Conservation (phyloP, 371 early-diverging fungal genomes). For the Apophysomyces elegans region DNA sequence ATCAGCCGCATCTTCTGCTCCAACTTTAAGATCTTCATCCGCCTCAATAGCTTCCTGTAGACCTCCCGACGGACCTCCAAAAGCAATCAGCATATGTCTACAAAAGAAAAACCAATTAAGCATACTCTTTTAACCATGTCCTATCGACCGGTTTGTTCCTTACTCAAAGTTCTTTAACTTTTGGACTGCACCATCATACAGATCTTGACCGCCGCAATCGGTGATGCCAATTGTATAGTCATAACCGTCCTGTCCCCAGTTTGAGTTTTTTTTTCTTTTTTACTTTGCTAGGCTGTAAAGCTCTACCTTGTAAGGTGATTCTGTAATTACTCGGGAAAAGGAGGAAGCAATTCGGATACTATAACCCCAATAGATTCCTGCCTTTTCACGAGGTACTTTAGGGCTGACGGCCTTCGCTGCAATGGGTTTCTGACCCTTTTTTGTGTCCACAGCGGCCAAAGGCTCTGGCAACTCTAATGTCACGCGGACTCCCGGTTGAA, state of each 20-base stretch:
- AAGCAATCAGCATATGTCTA: conserved; percentile 69
- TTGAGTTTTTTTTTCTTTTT: background rate
- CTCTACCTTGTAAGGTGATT: conserved; percentile 62
- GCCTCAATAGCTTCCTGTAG: conserved; percentile 74
- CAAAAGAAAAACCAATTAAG: background rate
- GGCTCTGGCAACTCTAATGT: conserved; percentile 68
- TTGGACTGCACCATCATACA: conserved; percentile 41
- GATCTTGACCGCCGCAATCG: conserved; percentile 57
- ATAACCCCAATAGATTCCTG: conserved; percentile 82
- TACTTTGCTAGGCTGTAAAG: background rate
- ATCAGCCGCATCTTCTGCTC: conserved; percentile 63
- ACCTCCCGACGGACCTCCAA: conserved; percentile 71
- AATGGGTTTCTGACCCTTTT: conserved; percentile 55
- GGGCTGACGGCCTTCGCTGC: conserved; percentile 70
- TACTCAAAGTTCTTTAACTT: conserved; percentile 9
- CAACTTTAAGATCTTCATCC: conserved; percentile 66
- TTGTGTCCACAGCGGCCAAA: conserved; percentile 40
- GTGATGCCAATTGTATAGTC: conserved; percentile 74
- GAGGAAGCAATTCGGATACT: conserved; percentile 67
- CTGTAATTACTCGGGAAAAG: conserved; percentile 65
- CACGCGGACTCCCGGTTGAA: conserved; percentile 70
- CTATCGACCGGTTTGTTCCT: background rate
- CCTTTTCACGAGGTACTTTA: conserved; percentile 62
- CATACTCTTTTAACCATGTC: background rate
- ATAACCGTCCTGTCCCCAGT: conserved; percentile 58